Evolutionary conservation across 2,329 filamentous ascomycete species (phyloP).

Genomic region (Sarocladium strictum): DNA sequence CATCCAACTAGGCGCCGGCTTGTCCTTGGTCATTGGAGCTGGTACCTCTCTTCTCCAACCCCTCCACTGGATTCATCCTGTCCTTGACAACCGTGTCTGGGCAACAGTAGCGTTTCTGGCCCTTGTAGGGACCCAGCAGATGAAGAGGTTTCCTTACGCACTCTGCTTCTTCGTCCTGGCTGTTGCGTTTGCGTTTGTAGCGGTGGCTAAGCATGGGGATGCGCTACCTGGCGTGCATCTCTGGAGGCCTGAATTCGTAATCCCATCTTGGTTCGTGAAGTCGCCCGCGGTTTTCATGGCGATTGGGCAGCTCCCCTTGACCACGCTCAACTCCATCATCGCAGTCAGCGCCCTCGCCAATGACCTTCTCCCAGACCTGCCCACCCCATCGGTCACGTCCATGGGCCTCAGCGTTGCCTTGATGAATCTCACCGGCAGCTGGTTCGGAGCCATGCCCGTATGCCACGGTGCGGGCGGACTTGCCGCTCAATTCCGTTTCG

Average conservation of each 20-base stretch:
- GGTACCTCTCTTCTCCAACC: conserved; percentile 62
- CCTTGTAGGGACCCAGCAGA: conserved; percentile 62
- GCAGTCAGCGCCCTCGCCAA: conserved; percentile 74
- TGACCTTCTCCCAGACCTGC: conserved; percentile 67
- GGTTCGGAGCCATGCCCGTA: conserved; percentile 92
- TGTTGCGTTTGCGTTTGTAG: conserved; percentile 53
- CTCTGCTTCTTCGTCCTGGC: conserved; percentile 66
- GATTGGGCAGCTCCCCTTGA: conserved; percentile 83
- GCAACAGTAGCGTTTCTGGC: conserved; percentile 65
- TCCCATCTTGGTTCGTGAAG: conserved; percentile 26
- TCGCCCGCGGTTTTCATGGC: conserved; percentile 50
- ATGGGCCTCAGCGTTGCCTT: conserved; percentile 74
- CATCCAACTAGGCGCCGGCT: conserved; percentile 86
- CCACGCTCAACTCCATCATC: conserved; percentile 86
- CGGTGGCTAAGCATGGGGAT: conserved; percentile 25
- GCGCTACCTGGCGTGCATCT: conserved; percentile 46
- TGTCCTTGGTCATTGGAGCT: conserved; percentile 75
- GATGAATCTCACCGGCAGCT: conserved; percentile 82
- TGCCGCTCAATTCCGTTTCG: conserved; percentile 87
- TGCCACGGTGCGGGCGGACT: conserved; percentile 91
- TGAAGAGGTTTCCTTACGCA: conserved; percentile 69
- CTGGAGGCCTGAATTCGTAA: conserved; percentile 51
- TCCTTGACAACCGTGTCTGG: conserved; percentile 75
- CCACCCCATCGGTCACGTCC: conserved; percentile 64
- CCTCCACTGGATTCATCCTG: conserved; percentile 61